Percentiles rank a stretch among this genome's conserved stretches.
These are phyloP conservation scores for Hyaloperonospora arabidopsidis DNA, from an alignment of 352 stramenopile genomes.

Conservation along the genomic window DNA sequence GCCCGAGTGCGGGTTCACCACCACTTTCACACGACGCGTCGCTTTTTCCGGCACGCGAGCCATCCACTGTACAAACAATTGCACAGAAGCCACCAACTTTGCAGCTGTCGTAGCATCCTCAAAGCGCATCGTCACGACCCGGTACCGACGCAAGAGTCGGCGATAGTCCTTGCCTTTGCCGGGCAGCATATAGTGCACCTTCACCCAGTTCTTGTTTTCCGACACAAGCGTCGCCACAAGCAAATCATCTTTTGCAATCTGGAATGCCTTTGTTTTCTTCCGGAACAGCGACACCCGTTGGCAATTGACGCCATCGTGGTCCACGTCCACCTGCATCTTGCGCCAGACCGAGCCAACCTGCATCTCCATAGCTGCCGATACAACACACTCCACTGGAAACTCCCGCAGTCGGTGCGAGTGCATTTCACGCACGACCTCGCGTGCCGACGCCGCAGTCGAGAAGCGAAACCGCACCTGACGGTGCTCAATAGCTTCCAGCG, in stretches of 20 bases:
- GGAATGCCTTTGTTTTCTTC: constrained; percentile 47
- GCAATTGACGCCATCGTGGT: constrained; percentile 49
- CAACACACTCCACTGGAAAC: constrained; percentile 41
- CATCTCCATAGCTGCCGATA: constrained; percentile 30
- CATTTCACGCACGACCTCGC: constrained; percentile 65
- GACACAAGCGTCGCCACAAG: constrained; percentile 30
- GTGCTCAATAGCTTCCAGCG: constrained; percentile 49
- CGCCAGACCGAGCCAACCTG: constrained; percentile 48
- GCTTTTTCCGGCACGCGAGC: constrained; percentile 48
- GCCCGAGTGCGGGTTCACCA: constrained; percentile 71
- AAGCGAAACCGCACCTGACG: constrained; percentile 54
- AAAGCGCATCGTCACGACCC: constrained; percentile 36
- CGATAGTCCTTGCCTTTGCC: constrained; percentile 46
- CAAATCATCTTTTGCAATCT: constrained; percentile 50
- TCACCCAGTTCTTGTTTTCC: constrained; percentile 26
- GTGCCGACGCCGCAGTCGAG: constrained; percentile 45
- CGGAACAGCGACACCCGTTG: constrained; percentile 51
- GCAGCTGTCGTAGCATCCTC: constrained; percentile 18
- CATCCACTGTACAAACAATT: constrained; percentile 61
- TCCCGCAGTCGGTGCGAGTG: constrained; percentile 48
- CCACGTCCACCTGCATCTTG: constrained; percentile 38
- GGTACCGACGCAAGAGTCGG: constrained; percentile 49
- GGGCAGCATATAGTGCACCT: constrained; percentile 60
- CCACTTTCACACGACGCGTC: constrained; percentile 58
- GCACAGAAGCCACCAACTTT: constrained; percentile 35